Percentiles rank a stretch among this genome's conserved stretches.
These are phyloP conservation scores for Umbelopsis sp. DNA, from an alignment of 371 early-diverging fungal species.

Conservation along the genomic window DNA sequence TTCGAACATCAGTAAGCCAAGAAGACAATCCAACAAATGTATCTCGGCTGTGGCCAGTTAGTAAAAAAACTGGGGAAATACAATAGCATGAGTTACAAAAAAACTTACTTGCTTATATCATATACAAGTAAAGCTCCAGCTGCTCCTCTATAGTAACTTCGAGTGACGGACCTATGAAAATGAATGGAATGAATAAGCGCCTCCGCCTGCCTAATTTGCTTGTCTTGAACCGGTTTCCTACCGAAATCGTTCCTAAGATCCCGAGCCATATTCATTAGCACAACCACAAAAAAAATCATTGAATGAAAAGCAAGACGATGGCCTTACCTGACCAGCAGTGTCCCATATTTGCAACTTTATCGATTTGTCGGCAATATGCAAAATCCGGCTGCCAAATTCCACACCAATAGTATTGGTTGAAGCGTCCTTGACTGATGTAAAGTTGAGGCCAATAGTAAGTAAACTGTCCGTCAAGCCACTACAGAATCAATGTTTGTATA, in stretches of 20 bases:
- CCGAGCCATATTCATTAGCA: conserved; percentile 14
- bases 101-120: conserved; percentile 67
- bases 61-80: not conserved
- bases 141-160: conserved; percentile 71
- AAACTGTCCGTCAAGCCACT: not conserved
- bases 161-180: conserved; percentile 68
- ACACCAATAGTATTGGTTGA: conserved; percentile 73
- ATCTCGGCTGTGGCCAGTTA: conserved; percentile 45
- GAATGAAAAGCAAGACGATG: not conserved
- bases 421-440: conserved; percentile 56
- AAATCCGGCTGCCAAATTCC: conserved; percentile 70
- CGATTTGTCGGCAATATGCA: conserved; percentile 65
- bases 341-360: conserved; percentile 88
- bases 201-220: not conserved
- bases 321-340: conserved; percentile 78
- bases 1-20: conserved; percentile 69
- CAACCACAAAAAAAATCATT: not conserved
- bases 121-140: conserved; percentile 73
- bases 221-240: conserved; percentile 20
- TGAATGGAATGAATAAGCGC: conserved; percentile 4
- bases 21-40: conserved; percentile 59
- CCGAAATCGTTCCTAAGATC: conserved; percentile 74
- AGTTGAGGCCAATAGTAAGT: not conserved
- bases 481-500: not conserved
- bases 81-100: not conserved